Percentiles rank a stretch among this genome's conserved stretches.
Evolutionary conservation across 192 early-diverging fungal genomes (phyloP).

Genomic region (Cetraspora pellucida): DNA sequence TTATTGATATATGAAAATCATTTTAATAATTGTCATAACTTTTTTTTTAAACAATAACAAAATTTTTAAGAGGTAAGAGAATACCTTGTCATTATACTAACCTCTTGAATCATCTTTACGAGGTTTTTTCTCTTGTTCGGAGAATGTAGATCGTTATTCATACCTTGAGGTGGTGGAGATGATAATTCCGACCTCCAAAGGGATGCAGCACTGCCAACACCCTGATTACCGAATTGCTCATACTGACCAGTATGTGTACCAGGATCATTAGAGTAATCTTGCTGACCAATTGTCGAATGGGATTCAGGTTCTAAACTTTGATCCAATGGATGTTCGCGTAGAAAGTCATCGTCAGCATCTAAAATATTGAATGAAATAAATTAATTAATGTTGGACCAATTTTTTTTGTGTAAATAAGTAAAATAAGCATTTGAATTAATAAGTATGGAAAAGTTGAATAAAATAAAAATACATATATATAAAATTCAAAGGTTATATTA

Average conservation of each 20-base stretch:
- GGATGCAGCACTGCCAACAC: slow-evolving; percentile 29
- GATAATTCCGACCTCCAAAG: slow-evolving; percentile 30
- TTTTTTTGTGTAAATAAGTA: no score
- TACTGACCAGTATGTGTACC: slow-evolving; percentile 5
- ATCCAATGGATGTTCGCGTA: slow-evolving; percentile 30
- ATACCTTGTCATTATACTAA: slow-evolving; percentile 1
- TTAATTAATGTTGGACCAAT: no score
- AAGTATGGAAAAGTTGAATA: no score
- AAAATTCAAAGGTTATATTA: no score
- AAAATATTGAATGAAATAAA: neutral
- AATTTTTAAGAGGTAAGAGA: no score
- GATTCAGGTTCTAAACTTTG: slow-evolving; percentile 33
- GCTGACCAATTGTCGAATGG: slow-evolving; percentile 30
- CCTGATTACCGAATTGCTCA: slow-evolving; percentile 23
- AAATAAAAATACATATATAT: no score
- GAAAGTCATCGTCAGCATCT: slow-evolving; percentile 32
- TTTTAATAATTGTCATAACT: no score
- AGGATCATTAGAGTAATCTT: slow-evolving; percentile 20
- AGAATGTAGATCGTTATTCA: slow-evolving; percentile 30
- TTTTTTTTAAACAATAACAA: no score
- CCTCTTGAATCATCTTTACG: slow-evolving; percentile 44
- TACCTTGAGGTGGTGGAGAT: slow-evolving; percentile 28
- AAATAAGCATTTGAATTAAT: no score
- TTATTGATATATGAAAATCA: no score
- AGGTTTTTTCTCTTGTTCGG: slow-evolving; percentile 36